These are phyloP conservation scores for Cyathus striatus DNA, from an alignment of 768 basidiomycete species.

Conservation along the genomic window DNA sequence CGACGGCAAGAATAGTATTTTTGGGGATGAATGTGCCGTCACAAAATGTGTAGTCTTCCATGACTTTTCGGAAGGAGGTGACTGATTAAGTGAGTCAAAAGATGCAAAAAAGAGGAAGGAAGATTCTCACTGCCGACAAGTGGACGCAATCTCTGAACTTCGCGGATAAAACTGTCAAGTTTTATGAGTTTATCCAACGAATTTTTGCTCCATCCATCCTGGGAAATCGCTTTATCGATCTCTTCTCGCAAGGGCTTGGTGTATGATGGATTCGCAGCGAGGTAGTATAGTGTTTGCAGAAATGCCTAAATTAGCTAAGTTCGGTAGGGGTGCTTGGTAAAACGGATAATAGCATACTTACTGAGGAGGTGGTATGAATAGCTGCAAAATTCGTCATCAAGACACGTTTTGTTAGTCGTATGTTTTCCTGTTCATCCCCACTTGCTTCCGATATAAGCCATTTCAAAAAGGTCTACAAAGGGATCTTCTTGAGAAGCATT, in stretches of 20 bases:
- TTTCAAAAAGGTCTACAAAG: too few species aligned
- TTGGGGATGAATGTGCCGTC: constrained; percentile 36
- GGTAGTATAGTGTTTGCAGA: constrained; percentile 29
- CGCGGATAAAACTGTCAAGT: constrained; percentile 42
- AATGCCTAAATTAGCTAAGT: constrained; percentile 26
- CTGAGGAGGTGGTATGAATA: too few species aligned
- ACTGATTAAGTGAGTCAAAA: constrained; percentile 5
- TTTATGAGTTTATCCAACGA: constrained; percentile 33
- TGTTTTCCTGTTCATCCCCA: constrained; percentile 20
- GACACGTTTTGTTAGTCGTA: too few species aligned
- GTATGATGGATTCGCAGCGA: constrained; percentile 31
- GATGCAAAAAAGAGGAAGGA: background rate
- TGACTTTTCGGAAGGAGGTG: constrained; percentile 22
- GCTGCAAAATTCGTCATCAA: too few species aligned
- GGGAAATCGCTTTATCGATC: constrained; percentile 12
- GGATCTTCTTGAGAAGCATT: too few species aligned
- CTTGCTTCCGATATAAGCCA: constrained; percentile 41
- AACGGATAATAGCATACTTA: too few species aligned
- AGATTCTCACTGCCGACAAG: constrained; percentile 5
- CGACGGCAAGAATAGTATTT: constrained; percentile 26
- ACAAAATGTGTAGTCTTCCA: constrained; percentile 36
- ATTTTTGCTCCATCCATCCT: constrained; percentile 30
- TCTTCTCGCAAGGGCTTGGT: constrained; percentile 23
- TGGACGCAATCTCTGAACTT: constrained; percentile 19
- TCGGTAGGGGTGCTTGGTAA: too few species aligned